phyloP scores from a whole-genome alignment of 1,139 yeast species.

The Kazachstania sp. region DNA sequence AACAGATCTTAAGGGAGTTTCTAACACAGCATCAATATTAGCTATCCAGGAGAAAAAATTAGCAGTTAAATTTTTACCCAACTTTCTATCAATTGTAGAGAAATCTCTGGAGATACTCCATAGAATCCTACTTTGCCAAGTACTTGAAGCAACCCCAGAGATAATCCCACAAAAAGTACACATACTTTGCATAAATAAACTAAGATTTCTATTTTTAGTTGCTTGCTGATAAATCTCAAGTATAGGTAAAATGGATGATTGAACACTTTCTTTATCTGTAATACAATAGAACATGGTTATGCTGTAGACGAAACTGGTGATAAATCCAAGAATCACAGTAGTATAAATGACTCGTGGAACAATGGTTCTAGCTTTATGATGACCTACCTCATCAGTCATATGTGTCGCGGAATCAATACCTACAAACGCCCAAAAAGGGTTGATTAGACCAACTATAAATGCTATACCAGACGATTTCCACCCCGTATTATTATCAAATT shows the following conservation, averaged over 20 bases:
- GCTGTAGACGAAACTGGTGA: constrained; percentile 30
- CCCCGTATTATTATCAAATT: constrained; percentile 47
- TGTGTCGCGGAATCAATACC: constrained; percentile 57
- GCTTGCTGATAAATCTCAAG: constrained; percentile 53
- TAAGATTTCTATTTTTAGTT: constrained; percentile 45
- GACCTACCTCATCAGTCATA: constrained; percentile 49
- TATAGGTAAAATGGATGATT: constrained; percentile 44
- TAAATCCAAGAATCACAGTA: constrained; percentile 50
- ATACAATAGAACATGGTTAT: constrained; percentile 49
- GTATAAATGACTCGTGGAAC: constrained; percentile 50
- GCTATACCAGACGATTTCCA: constrained; percentile 49
- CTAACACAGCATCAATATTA: constrained; percentile 22
- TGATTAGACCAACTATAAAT: constrained; percentile 51
- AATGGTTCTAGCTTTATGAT: constrained; percentile 37
- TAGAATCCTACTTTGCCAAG: constrained; percentile 46
- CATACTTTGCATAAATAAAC: constrained; percentile 38
- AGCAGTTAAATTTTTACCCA: constrained; percentile 16
- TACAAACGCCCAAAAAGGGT: constrained; percentile 54
- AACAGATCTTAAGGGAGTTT: constrained; percentile 32
- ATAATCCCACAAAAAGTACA: constrained; percentile 39
- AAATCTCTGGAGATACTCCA: constrained; percentile 47
- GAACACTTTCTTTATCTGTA: constrained; percentile 40
- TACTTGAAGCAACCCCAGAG: constrained; percentile 42
- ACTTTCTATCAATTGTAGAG: constrained; percentile 13
- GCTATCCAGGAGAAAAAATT: constrained; percentile 20